Evolutionary conservation across 805 yeast genomes (phyloP).

Genomic region (Hanseniaspora thailandica): DNA sequence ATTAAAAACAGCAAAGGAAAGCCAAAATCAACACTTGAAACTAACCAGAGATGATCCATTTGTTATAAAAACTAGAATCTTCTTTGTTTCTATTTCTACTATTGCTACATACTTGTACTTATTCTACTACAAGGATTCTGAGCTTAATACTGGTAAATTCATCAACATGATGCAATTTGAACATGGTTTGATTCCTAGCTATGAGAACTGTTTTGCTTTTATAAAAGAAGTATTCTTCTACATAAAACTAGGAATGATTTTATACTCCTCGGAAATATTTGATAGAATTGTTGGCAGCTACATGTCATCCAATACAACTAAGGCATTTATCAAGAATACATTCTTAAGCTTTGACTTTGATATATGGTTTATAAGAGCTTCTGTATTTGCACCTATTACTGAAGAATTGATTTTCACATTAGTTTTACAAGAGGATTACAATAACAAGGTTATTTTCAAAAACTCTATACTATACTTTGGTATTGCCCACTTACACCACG

Average conservation of each 20-base stretch:
- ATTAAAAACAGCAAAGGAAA: not conserved
- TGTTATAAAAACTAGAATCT: conserved; percentile 13
- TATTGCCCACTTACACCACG: conserved; percentile 29
- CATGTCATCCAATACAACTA: not conserved
- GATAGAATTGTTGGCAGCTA: not conserved
- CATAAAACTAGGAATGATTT: not conserved
- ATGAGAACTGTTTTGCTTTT: not conserved
- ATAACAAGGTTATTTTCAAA: conserved; percentile 16
- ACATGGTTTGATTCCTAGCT: conserved; percentile 2
- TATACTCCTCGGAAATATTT: conserved; percentile 8
- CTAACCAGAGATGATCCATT: conserved; percentile 14
- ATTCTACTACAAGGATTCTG: not conserved
- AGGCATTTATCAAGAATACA: not conserved
- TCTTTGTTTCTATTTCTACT: conserved; percentile 7
- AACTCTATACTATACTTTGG: conserved; percentile 27
- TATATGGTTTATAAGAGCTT: conserved; percentile 28
- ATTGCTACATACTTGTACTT: not conserved
- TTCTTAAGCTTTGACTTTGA: not conserved
- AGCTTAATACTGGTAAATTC: not conserved
- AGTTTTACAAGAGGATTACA: conserved; percentile 20
- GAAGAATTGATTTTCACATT: conserved; percentile 29
- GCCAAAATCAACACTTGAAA: not conserved
- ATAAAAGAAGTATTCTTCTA: not conserved
- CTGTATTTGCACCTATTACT: conserved; percentile 27
- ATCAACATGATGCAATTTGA: not conserved